phyloP scores from a whole-genome alignment of 495 filamentous ascomycete genomes.

The Tuber brumale region DNA sequence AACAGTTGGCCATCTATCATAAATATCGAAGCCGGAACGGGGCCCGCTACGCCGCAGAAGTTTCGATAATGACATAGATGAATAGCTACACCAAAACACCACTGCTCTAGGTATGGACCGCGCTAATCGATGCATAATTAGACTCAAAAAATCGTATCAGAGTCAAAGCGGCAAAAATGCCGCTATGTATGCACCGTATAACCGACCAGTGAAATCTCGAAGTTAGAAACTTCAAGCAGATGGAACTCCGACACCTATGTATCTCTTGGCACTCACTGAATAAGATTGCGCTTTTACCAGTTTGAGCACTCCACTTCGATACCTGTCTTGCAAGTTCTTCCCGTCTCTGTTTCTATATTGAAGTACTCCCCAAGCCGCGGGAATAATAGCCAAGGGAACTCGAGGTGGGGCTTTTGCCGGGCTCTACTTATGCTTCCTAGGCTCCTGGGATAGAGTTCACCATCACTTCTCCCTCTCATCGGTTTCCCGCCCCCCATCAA shows the following conservation, averaged over 20 bases:
- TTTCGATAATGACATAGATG: not conserved
- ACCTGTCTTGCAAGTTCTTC: not conserved
- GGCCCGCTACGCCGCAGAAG: not conserved
- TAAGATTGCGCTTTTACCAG: not conserved
- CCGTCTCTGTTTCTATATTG: not conserved
- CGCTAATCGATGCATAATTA: not conserved
- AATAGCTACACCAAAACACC: not conserved
- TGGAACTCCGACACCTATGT: not conserved
- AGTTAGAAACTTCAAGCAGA: not conserved
- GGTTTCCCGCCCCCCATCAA: not conserved
- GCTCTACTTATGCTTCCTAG: not conserved
- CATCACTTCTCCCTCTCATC: not conserved
- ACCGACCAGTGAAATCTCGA: not conserved
- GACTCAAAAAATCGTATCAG: not conserved
- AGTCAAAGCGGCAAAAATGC: not conserved
- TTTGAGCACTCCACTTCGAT: not conserved
- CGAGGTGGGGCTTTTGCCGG: not conserved
- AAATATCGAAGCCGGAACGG: not conserved
- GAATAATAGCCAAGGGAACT: not conserved
- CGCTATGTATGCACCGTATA: too few relatives aligned
- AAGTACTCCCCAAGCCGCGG: not conserved
- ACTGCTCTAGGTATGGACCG: not conserved
- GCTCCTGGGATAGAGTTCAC: not conserved
- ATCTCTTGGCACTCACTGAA: not conserved
- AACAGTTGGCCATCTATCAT: not conserved